Conservation (phyloP, 2,329 filamentous ascomycete species). For the Rhynchosporium graminicola region DNA sequence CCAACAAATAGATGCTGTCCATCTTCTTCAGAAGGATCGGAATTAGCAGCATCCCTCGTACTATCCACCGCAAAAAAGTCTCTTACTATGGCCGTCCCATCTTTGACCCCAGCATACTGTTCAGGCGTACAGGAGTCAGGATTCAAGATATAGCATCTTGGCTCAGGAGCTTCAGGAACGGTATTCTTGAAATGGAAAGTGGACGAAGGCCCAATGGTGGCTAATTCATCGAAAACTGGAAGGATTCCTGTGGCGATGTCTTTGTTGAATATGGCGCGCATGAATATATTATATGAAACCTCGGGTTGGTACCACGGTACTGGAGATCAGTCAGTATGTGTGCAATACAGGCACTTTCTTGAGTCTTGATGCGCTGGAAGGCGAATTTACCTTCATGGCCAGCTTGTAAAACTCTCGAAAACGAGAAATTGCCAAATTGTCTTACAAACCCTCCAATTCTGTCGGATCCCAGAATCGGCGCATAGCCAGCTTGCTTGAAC, state of each 20-base stretch:
- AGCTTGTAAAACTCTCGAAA: constrained; percentile 63
- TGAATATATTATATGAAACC: constrained; percentile 52
- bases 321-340: constrained; percentile 3
- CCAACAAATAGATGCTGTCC: neutral
- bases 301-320: constrained; percentile 54
- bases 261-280: constrained; percentile 48
- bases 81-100: constrained; percentile 48
- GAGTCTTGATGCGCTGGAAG: constrained; percentile 34
- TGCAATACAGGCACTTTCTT: neutral
- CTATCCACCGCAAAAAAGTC: constrained; percentile 47
- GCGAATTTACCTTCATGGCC: constrained; percentile 54
- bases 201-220: constrained; percentile 40
- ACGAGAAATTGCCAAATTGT: constrained; percentile 71
- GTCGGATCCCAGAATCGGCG: constrained; percentile 64
- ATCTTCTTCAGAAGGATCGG: neutral
- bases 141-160: constrained; percentile 46
- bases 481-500: constrained; percentile 68
- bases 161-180: constrained; percentile 43
- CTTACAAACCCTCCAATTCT: constrained; percentile 69
- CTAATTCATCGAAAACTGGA: constrained; percentile 40
- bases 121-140: constrained; percentile 47
- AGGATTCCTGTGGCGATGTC: constrained; percentile 54
- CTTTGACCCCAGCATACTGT: constrained; percentile 44
- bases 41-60: neutral
- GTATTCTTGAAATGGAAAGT: constrained; percentile 44